phyloP scores from a whole-genome alignment of 768 basidiomycete species.

The Myochromella boudieri region DNA sequence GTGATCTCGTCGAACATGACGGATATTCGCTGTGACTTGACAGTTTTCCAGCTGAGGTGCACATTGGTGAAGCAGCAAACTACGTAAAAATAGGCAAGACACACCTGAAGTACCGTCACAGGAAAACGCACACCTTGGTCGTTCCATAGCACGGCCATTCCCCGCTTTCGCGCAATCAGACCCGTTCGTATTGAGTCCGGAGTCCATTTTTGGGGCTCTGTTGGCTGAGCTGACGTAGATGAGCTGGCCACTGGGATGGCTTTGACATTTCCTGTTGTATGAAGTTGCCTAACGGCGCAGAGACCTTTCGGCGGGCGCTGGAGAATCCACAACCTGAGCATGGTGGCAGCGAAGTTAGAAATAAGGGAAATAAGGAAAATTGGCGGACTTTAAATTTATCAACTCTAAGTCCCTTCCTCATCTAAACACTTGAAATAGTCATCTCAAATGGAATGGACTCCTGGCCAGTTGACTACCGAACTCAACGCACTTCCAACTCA shows the following conservation, averaged over 20 bases:
- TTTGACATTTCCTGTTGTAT: slow-evolving; percentile 37
- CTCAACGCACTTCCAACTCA: slow-evolving; percentile 14
- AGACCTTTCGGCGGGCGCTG: slow-evolving; percentile 33
- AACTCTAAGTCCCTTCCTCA: not conserved
- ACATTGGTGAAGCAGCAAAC: not conserved
- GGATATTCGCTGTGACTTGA: slow-evolving; percentile 82
- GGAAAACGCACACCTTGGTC: slow-evolving; percentile 84
- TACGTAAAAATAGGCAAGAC: slow-evolving; percentile 14
- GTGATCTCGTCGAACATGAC: slow-evolving; percentile 59
- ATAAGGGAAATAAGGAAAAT: slow-evolving; percentile 7
- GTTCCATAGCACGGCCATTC: slow-evolving; percentile 95
- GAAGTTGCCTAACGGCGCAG: slow-evolving; percentile 37
- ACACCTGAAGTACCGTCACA: slow-evolving; percentile 92
- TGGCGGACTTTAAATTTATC: slow-evolving; percentile 28
- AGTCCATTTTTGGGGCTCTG: slow-evolving; percentile 65
- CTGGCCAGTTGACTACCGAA: slow-evolving; percentile 61
- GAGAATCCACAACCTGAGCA: slow-evolving; percentile 56
- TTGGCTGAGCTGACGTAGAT: slow-evolving; percentile 23
- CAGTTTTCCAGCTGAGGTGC: slow-evolving; percentile 73
- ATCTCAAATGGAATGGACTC: slow-evolving; percentile 67
- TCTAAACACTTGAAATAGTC: slow-evolving; percentile 7
- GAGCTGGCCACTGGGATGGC: slow-evolving; percentile 30
- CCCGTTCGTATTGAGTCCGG: slow-evolving; percentile 87
- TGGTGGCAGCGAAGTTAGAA: slow-evolving; percentile 23
- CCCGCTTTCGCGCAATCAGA: slow-evolving; percentile 90